These are phyloP conservation scores for Haberlea rhodopensis DNA, from an alignment of 257 asterid species.

Conservation along the genomic window DNA sequence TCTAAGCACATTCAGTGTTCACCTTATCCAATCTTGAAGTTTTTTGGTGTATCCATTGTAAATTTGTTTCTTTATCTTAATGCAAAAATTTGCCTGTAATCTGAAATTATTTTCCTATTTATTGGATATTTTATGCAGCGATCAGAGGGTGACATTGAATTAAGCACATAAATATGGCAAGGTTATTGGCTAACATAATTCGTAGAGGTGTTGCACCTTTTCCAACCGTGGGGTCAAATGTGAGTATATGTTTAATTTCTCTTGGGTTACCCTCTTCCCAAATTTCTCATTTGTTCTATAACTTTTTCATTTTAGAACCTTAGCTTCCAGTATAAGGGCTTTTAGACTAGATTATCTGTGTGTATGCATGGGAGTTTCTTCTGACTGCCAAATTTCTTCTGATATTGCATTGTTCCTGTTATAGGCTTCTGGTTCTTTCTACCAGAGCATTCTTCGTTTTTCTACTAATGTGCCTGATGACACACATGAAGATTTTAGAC, in stretches of 20 bases:
- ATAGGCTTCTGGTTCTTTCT: conserved; percentile 53
- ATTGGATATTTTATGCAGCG: conserved; percentile 29
- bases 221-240: conserved; percentile 47
- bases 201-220: conserved; percentile 46
- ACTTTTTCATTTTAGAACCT: background rate
- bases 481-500: conserved; percentile 83
- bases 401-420: conserved; percentile 20
- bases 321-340: conserved; percentile 1
- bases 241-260: conserved; percentile 29
- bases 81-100: conserved; percentile 1
- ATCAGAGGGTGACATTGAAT: conserved; percentile 20
- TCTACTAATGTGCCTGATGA: conserved; percentile 64
- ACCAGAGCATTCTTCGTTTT: conserved; percentile 37
- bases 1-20: no score
- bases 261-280: background rate
- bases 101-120: conserved; percentile 7
- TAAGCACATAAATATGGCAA: conserved; percentile 40
- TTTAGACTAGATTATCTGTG: background rate
- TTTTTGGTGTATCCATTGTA: background rate
- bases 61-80: background rate
- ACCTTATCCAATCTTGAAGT: background rate
- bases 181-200: conserved; percentile 56
- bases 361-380: background rate
- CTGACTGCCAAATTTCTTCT: conserved; percentile 12
- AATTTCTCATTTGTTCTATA: background rate